Evolutionary conservation across 441 rosid genomes (phyloP).

Genomic region (Macaranga tanarius): DNA sequence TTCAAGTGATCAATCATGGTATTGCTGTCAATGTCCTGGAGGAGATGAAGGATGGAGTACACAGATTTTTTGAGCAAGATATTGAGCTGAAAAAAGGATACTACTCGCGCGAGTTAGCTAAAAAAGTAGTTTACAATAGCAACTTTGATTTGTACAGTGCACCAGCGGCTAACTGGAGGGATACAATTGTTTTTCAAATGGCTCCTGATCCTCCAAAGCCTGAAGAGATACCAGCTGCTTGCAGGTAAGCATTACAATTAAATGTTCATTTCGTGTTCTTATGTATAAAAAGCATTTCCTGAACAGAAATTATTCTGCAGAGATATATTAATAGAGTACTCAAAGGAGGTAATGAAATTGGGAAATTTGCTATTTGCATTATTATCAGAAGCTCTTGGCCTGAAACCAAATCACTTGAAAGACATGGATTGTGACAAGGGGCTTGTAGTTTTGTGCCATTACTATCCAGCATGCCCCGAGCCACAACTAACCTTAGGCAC

Average conservation of each 20-base stretch:
- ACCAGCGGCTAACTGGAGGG: slow-evolving; percentile 38
- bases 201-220: slow-evolving; percentile 23
- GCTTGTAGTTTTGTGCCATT: slow-evolving; percentile 37
- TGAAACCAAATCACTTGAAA: slow-evolving; percentile 39
- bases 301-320: slow-evolving; percentile 24
- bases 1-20: slow-evolving; percentile 41
- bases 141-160: slow-evolving; percentile 29
- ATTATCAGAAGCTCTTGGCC: slow-evolving; percentile 57
- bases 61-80: slow-evolving; percentile 37
- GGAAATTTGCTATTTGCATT: slow-evolving; percentile 40
- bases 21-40: slow-evolving; percentile 27
- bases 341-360: slow-evolving; percentile 32
- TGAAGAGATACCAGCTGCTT: slow-evolving; percentile 27
- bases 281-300: not conserved
- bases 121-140: slow-evolving; percentile 24
- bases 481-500: slow-evolving; percentile 56
- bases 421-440: slow-evolving; percentile 50
- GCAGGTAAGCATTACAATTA: slow-evolving; percentile 23
- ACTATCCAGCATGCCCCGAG: slow-evolving; percentile 61
- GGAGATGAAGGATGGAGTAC: slow-evolving; percentile 22
- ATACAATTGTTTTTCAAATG: slow-evolving; percentile 20
- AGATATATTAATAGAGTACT: slow-evolving; percentile 44
- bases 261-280: not conserved
- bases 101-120: slow-evolving; percentile 19
- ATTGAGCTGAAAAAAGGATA: slow-evolving; percentile 29